These are phyloP conservation scores for Carex cristatella DNA, from an alignment of 176 grass and related monocot species.

Conservation along the genomic window DNA sequence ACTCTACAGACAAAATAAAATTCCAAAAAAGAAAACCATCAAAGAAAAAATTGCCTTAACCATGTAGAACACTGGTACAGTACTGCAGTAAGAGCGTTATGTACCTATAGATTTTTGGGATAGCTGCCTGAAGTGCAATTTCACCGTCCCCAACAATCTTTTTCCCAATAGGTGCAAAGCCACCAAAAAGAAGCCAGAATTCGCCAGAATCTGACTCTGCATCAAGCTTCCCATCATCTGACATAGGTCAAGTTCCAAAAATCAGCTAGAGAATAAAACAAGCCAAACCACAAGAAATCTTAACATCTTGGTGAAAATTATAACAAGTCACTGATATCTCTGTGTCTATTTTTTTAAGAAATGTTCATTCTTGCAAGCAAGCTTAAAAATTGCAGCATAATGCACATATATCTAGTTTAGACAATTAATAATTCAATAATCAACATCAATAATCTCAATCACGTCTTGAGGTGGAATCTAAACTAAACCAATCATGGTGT, in stretches of 20 bases:
- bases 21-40: neutral
- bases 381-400: neutral
- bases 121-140: constrained; percentile 39
- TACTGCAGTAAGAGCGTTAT: neutral
- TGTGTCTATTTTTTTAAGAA: neutral
- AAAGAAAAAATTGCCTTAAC: neutral
- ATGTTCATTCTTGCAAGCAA: neutral
- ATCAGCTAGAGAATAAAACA: neutral
- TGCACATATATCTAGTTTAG: neutral
- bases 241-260: neutral
- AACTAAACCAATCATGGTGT: neutral
- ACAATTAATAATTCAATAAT: neutral
- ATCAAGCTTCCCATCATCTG: constrained; percentile 87
- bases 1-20: neutral
- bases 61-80: neutral
- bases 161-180: constrained; percentile 88
- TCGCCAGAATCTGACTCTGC: constrained; percentile 84
- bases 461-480: neutral
- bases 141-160: constrained; percentile 60
- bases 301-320: neutral
- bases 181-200: constrained; percentile 95
- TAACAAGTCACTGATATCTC: neutral
- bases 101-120: constrained; percentile 72
- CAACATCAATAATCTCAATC: neutral
- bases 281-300: neutral